Evolutionary conservation across 768 basidiomycete species (phyloP).

Genomic region (Pisolithus sp.): DNA sequence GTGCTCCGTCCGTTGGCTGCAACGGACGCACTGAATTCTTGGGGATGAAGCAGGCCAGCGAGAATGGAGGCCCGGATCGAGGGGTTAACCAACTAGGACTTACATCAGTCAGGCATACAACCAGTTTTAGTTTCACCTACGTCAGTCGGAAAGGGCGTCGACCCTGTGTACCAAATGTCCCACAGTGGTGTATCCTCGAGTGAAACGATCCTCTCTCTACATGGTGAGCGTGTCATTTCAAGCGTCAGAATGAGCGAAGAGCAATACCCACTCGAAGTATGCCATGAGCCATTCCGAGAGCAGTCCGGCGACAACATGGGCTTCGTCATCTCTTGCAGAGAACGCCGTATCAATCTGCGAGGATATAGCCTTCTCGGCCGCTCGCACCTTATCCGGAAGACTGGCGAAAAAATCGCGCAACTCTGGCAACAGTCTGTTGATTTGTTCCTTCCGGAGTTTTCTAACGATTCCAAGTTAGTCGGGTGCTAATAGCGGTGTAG

Average conservation of each 20-base stretch:
- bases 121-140: conserved; percentile 29
- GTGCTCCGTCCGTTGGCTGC: neutral
- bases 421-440: conserved; percentile 33
- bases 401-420: conserved; percentile 34
- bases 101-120: neutral
- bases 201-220: conserved; percentile 37
- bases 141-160: conserved; percentile 59
- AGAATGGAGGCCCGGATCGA: conserved; percentile 56
- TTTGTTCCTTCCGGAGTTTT: conserved; percentile 34
- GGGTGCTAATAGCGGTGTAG: neutral
- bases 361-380: conserved; percentile 28
- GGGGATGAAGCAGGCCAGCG: conserved; percentile 54
- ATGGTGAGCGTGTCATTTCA: conserved; percentile 1
- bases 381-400: conserved; percentile 27
- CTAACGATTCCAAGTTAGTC: conserved; percentile 23
- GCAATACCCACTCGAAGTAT: conserved; percentile 41
- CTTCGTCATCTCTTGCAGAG: conserved; percentile 9
- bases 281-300: conserved; percentile 46
- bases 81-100: conserved; percentile 57
- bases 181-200: conserved; percentile 51
- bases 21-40: conserved; percentile 32
- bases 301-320: conserved; percentile 13
- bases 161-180: conserved; percentile 71
- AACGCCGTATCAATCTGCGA: conserved; percentile 19
- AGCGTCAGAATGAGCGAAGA: neutral